Evolutionary conservation across 345 rosid genomes (phyloP).

Genomic region (Mangifera indica): DNA sequence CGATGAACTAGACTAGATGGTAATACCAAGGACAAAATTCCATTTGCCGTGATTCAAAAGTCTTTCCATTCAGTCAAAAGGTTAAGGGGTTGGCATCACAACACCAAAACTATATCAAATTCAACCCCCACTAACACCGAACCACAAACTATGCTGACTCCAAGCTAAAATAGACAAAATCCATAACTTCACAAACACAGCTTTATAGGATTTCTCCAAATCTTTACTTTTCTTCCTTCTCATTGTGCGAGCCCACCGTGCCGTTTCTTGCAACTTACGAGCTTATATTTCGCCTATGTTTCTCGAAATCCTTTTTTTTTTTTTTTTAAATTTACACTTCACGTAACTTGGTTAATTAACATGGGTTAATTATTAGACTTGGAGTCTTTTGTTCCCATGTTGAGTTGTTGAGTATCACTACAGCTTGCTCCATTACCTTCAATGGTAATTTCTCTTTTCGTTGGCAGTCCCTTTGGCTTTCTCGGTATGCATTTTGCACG

Average conservation of each 20-base stretch:
- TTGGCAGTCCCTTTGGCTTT: slow-evolving; percentile 14
- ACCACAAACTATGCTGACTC: slow-evolving; percentile 18
- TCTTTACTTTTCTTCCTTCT: neutral
- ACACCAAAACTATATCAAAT: neutral
- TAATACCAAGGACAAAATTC: slow-evolving; percentile 9
- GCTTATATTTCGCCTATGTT: slow-evolving; percentile 12
- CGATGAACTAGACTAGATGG: neutral
- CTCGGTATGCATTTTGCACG: slow-evolving; percentile 33
- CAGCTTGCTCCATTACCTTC: neutral
- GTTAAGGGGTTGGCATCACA: neutral
- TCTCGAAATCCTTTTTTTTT: neutral
- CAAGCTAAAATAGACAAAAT: slow-evolving; percentile 5
- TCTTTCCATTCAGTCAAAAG: slow-evolving; percentile 12
- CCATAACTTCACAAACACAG: neutral
- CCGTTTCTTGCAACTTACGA: slow-evolving; percentile 9
- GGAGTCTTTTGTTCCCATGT: slow-evolving; percentile 1
- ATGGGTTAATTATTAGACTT: neutral
- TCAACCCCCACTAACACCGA: slow-evolving; percentile 6
- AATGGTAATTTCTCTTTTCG: slow-evolving; percentile 3
- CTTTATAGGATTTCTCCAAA: slow-evolving; percentile 5
- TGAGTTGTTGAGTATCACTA: neutral
- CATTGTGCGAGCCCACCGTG: slow-evolving; percentile 4
- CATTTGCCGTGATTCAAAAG: slow-evolving; percentile 6
- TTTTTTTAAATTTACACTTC: slow-evolving; percentile 1
- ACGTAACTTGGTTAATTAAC: neutral